These are phyloP conservation scores for Aethionema arabicum DNA, from an alignment of 345 rosid species.

Conservation along the genomic window DNA sequence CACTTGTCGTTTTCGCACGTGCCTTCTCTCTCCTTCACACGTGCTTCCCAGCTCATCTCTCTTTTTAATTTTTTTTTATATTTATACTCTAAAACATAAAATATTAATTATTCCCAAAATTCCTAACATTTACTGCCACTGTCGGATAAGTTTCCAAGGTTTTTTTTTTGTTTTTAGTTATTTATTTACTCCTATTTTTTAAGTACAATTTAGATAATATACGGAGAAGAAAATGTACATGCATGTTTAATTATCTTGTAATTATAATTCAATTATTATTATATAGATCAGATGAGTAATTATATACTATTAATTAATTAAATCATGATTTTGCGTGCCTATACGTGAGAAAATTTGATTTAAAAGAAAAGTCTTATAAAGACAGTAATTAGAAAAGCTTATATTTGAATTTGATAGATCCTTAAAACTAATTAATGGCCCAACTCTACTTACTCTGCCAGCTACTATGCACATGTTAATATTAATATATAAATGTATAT, in stretches of 20 bases:
- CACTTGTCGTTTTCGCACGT: slow-evolving; percentile 45
- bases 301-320: no score
- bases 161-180: slow-evolving; percentile 8
- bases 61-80: slow-evolving; percentile 3
- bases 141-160: slow-evolving; percentile 33
- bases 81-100: slow-evolving; percentile 6
- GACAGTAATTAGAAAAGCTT: slow-evolving; percentile 11
- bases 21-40: slow-evolving; percentile 43
- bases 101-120: slow-evolving; percentile 35
- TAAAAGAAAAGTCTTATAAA: slow-evolving; percentile 22
- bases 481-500: no score
- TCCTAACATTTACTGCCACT: slow-evolving; percentile 40
- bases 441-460: slow-evolving; percentile 18
- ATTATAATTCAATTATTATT: neutral
- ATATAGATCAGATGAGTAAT: neutral
- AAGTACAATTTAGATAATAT: slow-evolving; percentile 17
- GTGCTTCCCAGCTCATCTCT: slow-evolving; percentile 45
- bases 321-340: slow-evolving; percentile 19
- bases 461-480: neutral
- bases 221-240: slow-evolving; percentile 30
- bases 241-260: slow-evolving; percentile 30
- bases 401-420: no score
- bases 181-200: no score
- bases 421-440: slow-evolving; percentile 29
- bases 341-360: slow-evolving; percentile 26